Conservation (phyloP, 495 filamentous ascomycete species). For the Xylaria sp. region DNA sequence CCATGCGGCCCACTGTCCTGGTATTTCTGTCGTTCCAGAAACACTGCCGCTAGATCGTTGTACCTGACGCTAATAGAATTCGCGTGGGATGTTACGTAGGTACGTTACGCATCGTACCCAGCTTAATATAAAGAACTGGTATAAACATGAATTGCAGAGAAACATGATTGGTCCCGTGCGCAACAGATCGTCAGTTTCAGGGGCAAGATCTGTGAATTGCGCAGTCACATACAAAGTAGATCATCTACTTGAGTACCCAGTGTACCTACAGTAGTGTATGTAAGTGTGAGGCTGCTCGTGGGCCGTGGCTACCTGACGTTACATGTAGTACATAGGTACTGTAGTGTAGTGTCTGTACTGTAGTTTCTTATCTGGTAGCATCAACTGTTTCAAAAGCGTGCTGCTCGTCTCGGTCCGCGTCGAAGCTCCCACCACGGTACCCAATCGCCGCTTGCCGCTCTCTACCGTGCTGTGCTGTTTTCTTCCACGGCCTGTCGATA, state of each 20-base stretch:
- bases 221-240: background rate
- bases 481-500: background rate
- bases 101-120: background rate
- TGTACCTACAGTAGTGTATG: too few species aligned
- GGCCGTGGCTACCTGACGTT: too few species aligned
- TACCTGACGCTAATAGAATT: conserved; percentile 5
- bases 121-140: background rate
- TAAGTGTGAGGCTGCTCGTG: too few species aligned
- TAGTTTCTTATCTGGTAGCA: conserved; percentile 4
- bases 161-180: background rate
- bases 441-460: background rate
- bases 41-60: background rate
- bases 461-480: background rate
- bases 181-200: background rate
- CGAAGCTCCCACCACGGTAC: background rate
- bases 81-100: background rate
- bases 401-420: background rate
- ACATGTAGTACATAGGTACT: background rate
- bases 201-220: background rate
- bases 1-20: conserved; percentile 6
- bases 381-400: background rate
- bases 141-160: background rate
- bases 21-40: background rate
- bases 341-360: background rate
- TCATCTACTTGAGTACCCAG: too few species aligned